These are phyloP conservation scores for Wickerhamiella pararugosa DNA, from an alignment of 1,139 yeast genomes.

Conservation along the genomic window DNA sequence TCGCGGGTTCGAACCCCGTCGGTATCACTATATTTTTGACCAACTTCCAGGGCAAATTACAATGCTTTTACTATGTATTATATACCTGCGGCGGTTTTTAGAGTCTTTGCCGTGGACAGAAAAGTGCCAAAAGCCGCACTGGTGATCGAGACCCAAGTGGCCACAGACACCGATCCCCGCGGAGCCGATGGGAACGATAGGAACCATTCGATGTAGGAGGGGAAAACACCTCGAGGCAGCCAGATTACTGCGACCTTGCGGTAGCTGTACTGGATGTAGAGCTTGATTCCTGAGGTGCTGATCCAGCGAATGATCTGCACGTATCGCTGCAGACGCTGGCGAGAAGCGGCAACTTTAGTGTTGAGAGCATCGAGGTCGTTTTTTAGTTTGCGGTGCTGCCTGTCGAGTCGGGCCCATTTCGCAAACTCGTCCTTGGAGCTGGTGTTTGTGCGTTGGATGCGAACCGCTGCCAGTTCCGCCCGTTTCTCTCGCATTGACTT, in stretches of 20 bases:
- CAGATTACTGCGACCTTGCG: constrained; percentile 45
- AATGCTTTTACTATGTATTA: not conserved
- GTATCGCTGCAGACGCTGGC: constrained; percentile 26
- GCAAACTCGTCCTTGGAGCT: constrained; percentile 93
- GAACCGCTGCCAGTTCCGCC: constrained; percentile 33
- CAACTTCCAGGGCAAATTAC: not conserved
- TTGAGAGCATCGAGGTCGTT: constrained; percentile 33
- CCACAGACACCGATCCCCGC: constrained; percentile 27
- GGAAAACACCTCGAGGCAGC: constrained; percentile 45
- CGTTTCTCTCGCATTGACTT: constrained; percentile 29
- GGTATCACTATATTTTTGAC: constrained; percentile 4
- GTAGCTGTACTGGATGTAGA: constrained; percentile 40
- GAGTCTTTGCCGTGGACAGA: not conserved
- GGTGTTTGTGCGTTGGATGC: constrained; percentile 42
- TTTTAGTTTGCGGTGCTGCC: constrained; percentile 47
- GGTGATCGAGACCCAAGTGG: constrained; percentile 26
- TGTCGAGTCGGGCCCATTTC: constrained; percentile 83
- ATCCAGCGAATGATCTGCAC: constrained; percentile 20
- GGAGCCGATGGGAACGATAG: constrained; percentile 49
- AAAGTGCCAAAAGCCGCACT: constrained; percentile 17
- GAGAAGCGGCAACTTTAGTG: constrained; percentile 27
- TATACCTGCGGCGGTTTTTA: not conserved
- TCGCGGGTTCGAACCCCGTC: constrained; percentile 9
- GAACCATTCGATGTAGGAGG: constrained; percentile 40
- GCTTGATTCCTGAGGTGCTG: constrained; percentile 25